These are phyloP conservation scores for Xylariaceae sp. DNA, from an alignment of 2,329 filamentous ascomycete genomes.

Conservation along the genomic window DNA sequence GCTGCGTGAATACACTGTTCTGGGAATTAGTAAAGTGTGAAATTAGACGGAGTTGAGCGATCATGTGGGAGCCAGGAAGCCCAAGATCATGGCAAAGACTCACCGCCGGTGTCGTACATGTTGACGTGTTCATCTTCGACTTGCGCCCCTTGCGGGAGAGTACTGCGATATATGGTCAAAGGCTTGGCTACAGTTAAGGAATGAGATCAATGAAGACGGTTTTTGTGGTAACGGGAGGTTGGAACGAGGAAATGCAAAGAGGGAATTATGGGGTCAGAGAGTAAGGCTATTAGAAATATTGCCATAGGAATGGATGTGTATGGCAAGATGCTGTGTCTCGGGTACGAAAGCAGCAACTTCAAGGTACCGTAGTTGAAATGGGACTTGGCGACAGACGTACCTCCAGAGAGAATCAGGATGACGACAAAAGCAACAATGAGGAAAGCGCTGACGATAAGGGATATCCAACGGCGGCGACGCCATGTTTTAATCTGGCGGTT, in stretches of 20 bases:
- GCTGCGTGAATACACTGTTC: constrained; percentile 54
- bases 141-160: constrained; percentile 13
- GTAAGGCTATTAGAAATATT: too few relatives aligned
- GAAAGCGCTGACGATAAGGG: constrained; percentile 22
- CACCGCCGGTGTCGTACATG: constrained; percentile 51
- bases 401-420: constrained; percentile 25
- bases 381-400: constrained; percentile 17
- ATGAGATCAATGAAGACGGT: neutral
- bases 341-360: too few relatives aligned
- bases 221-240: too few relatives aligned
- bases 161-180: constrained; percentile 12
- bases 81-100: too few relatives aligned
- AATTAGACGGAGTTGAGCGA: too few relatives aligned
- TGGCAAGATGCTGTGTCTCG: too few relatives aligned
- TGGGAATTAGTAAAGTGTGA: too few relatives aligned
- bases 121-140: constrained; percentile 19
- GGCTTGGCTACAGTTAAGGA: too few relatives aligned
- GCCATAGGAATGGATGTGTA: too few relatives aligned
- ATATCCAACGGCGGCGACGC: constrained; percentile 27
- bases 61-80: too few relatives aligned
- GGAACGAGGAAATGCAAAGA: too few relatives aligned
- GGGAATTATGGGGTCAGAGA: too few relatives aligned
- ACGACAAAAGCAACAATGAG: constrained; percentile 26
- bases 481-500: constrained; percentile 15
- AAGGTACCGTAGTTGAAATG: neutral